Percentiles rank a stretch among this genome's conserved stretches.
Conservation (phyloP, 257 asterid species). For the Forsythia suspensa region DNA sequence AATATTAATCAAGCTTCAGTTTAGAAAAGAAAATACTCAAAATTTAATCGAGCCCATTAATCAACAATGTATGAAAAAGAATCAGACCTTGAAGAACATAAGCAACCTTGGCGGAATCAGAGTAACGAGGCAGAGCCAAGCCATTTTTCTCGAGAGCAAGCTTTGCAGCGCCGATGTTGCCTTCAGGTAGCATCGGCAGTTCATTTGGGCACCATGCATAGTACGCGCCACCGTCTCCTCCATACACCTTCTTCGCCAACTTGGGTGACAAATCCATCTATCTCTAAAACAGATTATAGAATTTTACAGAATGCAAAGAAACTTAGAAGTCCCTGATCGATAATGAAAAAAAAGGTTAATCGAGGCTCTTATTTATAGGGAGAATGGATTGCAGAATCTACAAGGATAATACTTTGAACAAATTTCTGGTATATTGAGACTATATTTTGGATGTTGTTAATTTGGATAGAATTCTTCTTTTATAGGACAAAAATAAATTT, state of each 20-base stretch:
- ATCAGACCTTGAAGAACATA: constrained; percentile 50
- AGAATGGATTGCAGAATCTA: no score
- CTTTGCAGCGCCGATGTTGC: constrained; percentile 48
- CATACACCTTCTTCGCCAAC: constrained; percentile 25
- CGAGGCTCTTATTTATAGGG: no score
- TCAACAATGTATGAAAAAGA: neutral
- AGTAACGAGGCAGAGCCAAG: constrained; percentile 41
- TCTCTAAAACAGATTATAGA: neutral
- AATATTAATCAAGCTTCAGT: neutral
- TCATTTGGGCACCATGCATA: constrained; percentile 45
- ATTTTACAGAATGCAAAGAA: neutral
- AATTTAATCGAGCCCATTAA: no score
- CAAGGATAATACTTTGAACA: no score
- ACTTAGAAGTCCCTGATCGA: no score
- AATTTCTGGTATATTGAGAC: no score
- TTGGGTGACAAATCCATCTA: constrained; percentile 45
- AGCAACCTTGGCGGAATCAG: constrained; percentile 47
- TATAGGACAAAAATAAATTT: no score
- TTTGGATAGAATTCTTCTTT: no score
- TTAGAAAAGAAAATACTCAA: no score
- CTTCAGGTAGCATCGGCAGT: constrained; percentile 38
- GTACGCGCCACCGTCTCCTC: constrained; percentile 37
- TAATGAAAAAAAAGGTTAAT: no score
- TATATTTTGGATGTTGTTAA: no score
- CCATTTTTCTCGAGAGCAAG: constrained; percentile 46